Conservation (phyloP, 148 eudicot species). For the Fagopyrum tataricum region DNA sequence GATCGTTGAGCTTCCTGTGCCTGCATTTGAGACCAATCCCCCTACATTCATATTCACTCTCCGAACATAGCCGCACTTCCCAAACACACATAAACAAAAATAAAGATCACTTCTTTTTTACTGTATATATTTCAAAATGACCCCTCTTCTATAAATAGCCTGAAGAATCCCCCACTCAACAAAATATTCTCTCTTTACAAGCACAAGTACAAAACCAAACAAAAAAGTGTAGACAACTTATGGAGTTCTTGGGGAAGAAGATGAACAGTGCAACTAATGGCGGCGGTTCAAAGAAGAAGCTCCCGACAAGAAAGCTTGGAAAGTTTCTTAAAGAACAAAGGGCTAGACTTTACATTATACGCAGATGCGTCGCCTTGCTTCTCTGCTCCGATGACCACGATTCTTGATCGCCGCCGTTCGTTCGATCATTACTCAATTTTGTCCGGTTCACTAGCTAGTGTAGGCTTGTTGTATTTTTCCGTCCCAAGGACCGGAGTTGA, state of each 20-base stretch:
- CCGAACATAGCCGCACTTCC: neutral
- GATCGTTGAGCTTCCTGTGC: neutral
- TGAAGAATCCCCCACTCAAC: neutral
- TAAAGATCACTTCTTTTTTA: neutral
- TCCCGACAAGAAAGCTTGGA: neutral
- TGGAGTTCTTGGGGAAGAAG: conserved; percentile 8
- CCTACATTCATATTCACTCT: neutral
- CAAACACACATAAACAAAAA: too few relatives aligned
- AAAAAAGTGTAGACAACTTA: neutral
- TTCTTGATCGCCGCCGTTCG: conserved; percentile 2
- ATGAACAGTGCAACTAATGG: neutral
- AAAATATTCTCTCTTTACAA: neutral
- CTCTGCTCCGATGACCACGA: conserved; percentile 11
- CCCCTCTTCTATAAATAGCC: conserved; percentile 8
- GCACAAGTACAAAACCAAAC: neutral
- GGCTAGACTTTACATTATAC: conserved; percentile 8
- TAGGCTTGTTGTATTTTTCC: neutral
- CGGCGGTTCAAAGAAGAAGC: conserved; percentile 9
- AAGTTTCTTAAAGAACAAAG: conserved; percentile 12
- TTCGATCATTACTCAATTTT: neutral
- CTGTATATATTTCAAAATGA: too few relatives aligned
- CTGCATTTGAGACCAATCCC: neutral
- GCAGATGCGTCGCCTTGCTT: conserved; percentile 12
- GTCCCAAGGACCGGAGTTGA: neutral
- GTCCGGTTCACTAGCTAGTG: neutral